These are phyloP conservation scores for Trametes elegans DNA, from an alignment of 768 basidiomycete species.

Conservation along the genomic window DNA sequence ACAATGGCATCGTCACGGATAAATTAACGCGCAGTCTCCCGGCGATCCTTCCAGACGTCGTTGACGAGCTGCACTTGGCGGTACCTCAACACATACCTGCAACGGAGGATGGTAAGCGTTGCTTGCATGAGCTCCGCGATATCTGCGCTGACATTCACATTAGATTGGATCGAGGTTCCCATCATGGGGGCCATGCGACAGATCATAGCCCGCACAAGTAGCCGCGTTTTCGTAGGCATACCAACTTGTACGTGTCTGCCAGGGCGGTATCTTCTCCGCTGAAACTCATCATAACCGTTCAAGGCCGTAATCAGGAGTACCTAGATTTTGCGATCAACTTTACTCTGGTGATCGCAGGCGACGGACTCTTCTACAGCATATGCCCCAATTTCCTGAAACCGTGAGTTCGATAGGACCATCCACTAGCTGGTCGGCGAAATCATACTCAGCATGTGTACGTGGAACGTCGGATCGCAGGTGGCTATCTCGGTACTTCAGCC, in stretches of 20 bases:
- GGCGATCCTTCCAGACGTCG: slow-evolving; percentile 22
- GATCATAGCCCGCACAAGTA: slow-evolving; percentile 41
- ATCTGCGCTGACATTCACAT: neutral
- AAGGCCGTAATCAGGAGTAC: neutral
- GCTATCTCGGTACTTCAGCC: neutral
- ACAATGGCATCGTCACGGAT: slow-evolving; percentile 23
- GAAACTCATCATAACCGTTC: neutral
- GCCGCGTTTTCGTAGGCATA: slow-evolving; percentile 48
- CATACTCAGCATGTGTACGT: no score
- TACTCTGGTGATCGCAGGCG: slow-evolving; percentile 31
- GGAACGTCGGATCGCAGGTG: neutral
- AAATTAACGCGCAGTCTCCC: slow-evolving; percentile 29
- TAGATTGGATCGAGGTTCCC: slow-evolving; percentile 40
- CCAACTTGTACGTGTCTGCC: slow-evolving; percentile 38
- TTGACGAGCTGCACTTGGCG: slow-evolving; percentile 26
- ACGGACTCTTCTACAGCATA: slow-evolving; percentile 21
- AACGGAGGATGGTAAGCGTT: slow-evolving; percentile 15
- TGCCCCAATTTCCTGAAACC: slow-evolving; percentile 35
- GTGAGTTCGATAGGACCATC: no score
- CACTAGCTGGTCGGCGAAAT: no score
- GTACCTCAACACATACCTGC: slow-evolving; percentile 32
- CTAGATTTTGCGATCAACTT: slow-evolving; percentile 17
- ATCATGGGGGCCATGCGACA: slow-evolving; percentile 28
- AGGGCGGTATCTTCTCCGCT: neutral
- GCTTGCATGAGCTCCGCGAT: neutral